Evolutionary conservation across 495 filamentous ascomycete genomes (phyloP), one percentile per base, ranked within the genome.

Genomic region (Aspergillus bridgeri): DNA sequence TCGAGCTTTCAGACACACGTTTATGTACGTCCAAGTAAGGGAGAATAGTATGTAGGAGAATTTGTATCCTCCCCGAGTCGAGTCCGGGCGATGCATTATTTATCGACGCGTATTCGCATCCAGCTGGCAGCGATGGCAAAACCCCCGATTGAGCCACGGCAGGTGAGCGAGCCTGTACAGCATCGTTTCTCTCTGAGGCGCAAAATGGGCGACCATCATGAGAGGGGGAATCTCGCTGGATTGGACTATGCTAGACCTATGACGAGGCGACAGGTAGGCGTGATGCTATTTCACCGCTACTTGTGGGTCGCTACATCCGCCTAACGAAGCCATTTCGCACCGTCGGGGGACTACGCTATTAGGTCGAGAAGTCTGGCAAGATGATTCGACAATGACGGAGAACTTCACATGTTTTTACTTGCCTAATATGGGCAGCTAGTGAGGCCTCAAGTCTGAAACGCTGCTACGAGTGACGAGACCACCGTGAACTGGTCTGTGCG

Each of bases 211-310:
- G 33, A 38, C 33, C 33, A 38, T 11, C 33, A 38, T 15, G 9
- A 38, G 33, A 38, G 33, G 33, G 29, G 27, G 22, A 20, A 42
- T 15, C 20, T 43, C 27, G 42, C 42, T 29, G 19, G 42, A 46
- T 54, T 45, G 42, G 19, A 27, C 46, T 54, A 27, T 19, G 47
- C 9, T 15, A 48, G 48, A 38, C 57, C 57, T 59, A 59, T 59
- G 51, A 45, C 45, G 51, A 53, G 57, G 57, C 57, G 57, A 54
- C 57, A 59, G 42, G 22, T 53, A 54, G 22, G 33, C 33, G 33
- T 38, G 33, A 38, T 38, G 33, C 33, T 38, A 38, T 38, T 38
- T 54, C 52, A 54, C 52, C 52, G 52, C 52, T 38, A 54, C 42
- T 54, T 54, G 52, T 38, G 24, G 33, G 33, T 13, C 33, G 33